These are phyloP conservation scores for Cercospora sesami DNA, from an alignment of 2,329 filamentous ascomycete genomes.

Conservation along the genomic window DNA sequence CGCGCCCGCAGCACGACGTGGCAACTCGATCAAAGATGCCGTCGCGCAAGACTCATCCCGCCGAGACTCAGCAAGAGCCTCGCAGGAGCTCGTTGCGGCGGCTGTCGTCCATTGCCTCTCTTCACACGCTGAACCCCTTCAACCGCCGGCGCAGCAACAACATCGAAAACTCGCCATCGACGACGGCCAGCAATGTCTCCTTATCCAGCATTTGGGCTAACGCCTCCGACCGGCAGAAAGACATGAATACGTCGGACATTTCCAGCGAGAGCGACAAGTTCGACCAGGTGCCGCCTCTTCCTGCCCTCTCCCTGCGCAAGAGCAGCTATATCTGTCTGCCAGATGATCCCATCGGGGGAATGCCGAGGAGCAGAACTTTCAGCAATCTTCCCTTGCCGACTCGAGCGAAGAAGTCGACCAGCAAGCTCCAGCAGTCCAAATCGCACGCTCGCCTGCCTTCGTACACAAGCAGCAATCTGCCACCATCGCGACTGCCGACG, in stretches of 20 bases:
- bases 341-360: conserved; percentile 37
- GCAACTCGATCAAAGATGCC: conserved; percentile 23
- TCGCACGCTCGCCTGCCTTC: conserved; percentile 35
- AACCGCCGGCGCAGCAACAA: conserved; percentile 36
- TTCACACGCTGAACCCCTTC: conserved; percentile 40
- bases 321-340: conserved; percentile 39
- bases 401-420: conserved; percentile 26
- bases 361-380: conserved; percentile 41
- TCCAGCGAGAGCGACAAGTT: conserved; percentile 15
- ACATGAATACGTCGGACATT: conserved; percentile 11
- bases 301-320: conserved; percentile 21
- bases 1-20: neutral
- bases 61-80: conserved; percentile 25
- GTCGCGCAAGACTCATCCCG: conserved; percentile 28
- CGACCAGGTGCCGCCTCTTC: conserved; percentile 19
- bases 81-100: conserved; percentile 33
- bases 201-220: conserved; percentile 28
- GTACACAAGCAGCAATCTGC: conserved; percentile 16
- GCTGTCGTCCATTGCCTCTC: conserved; percentile 39
- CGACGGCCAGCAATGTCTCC: conserved; percentile 32
- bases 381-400: conserved; percentile 40
- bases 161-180: conserved; percentile 23
- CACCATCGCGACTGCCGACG: conserved; percentile 30
- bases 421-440: conserved; percentile 29
- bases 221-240: conserved; percentile 19